Evolutionary conservation across 2,329 filamentous ascomycete genomes (phyloP), one percentile per base, ranked within the genome.

Genomic region (Alternaria sp.): DNA sequence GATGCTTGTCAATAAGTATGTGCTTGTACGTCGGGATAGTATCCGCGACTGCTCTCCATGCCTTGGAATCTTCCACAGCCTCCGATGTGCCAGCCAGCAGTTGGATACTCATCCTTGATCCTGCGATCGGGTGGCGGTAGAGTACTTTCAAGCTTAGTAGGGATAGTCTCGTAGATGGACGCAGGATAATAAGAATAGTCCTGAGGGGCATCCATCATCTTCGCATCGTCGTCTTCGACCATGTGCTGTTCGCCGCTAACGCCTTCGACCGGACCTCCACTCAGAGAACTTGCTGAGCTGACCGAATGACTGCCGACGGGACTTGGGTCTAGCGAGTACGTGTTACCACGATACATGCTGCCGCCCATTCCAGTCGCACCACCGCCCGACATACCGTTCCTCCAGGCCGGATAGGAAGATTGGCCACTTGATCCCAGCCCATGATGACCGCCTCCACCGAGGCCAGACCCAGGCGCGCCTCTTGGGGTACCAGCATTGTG

Each of bases 341-440:
- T 74, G 12, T 70, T 75, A 12, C 76, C 73, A 59, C 78, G 66
- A 64, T 80, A 80, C 59, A 77, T 69, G 40, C 71, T 67, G 13
- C 77, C 73, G 23, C 77, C 73, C 69, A 80, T 75, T 1, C 65
- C 67, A 26, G 72, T 67, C 19, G 69, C 58, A 19, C 75, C 67
- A 26, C 75, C 67, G 25, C 79, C 76, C 15, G 75, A 73, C 13
- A 79, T 65, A 26, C 76, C 74, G 54, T 73, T 79, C 52, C 73
- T 60, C 69, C 80, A 78, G 40, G 63, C 58, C 15, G 66, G 58
- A 51, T 80, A 82, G 30, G 79, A 75, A 63, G 80, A 76, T 46
- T 89, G 85, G 67, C 89, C 87, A 40, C 88, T 87, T 1, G 89
- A 89, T 13, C 91, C 90, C 59, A 91, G 90, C 72, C 90, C 92